Conservation (phyloP, 208 protist genomes). For the Trypanosoma congolense region DNA sequence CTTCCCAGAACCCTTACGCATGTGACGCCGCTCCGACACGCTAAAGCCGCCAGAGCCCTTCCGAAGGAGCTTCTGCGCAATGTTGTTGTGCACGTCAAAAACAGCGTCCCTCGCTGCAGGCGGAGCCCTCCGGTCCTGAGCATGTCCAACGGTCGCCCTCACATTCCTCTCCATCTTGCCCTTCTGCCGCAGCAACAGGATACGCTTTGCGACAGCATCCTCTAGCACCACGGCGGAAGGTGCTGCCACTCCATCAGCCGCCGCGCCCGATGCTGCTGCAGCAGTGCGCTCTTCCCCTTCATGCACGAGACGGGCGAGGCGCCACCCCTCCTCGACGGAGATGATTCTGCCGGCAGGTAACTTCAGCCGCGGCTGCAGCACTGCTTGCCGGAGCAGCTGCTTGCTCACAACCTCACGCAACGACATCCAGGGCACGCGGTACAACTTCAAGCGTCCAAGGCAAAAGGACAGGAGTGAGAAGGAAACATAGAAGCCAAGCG, state of each 20-base stretch:
- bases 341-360: constrained; percentile 68
- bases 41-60: constrained; percentile 10
- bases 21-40: constrained; percentile 32
- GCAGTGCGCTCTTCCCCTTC: constrained; percentile 48
- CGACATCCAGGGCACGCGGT: constrained; percentile 10
- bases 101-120: constrained; percentile 22
- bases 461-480: background rate
- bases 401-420: constrained; percentile 29
- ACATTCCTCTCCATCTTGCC: constrained; percentile 67
- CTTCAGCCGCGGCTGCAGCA: constrained; percentile 62
- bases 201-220: constrained; percentile 60
- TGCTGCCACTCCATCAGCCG: constrained; percentile 23
- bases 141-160: constrained; percentile 59
- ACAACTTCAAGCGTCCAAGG: background rate
- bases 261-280: constrained; percentile 15
- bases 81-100: constrained; percentile 33
- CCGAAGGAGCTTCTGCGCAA: constrained; percentile 26
- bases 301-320: constrained; percentile 52
- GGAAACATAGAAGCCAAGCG: too few species aligned
- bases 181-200: constrained; percentile 63
- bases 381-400: constrained; percentile 66
- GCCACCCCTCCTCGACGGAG: constrained; percentile 68
- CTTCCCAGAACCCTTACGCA: too few species aligned
- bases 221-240: constrained; percentile 55
- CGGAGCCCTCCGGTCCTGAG: constrained; percentile 31